Evolutionary conservation across 2,329 filamentous ascomycete genomes (phyloP), one percentile per base, ranked within the genome.

Genomic region (Fusarium musae): DNA sequence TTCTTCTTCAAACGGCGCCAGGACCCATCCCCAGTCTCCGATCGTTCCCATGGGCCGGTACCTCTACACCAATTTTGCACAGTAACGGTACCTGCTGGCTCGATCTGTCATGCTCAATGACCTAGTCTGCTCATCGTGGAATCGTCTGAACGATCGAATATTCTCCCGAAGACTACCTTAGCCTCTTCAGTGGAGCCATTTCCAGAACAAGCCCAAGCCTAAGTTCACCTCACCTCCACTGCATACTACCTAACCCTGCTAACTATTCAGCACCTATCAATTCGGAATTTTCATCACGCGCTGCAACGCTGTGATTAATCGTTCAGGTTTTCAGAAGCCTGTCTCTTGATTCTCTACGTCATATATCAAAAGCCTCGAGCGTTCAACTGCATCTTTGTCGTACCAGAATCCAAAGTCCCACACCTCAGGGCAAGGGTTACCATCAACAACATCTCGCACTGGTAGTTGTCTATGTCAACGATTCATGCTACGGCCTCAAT

Each of bases 121-220:
- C 49, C 12, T 58, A 61, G 40, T 40, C 70, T 53, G 57, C 70
- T 34, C 70, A 73, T 73, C 70, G 70, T 52, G 53, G 49, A 73
- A 66, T 73, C 40, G 30, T 66, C 67, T 53, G 42, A 54, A 30
- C 32, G 70, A 73, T 73, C 70, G 66, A 73, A 73, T 36, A 62
- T 65, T 54, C 52, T 54, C 46, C 60, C 60, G 47, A 59, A 32
- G 47, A 68, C 28, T 57, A 23, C 23, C 23, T 23, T 23, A 66
- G 64, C 56, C 36, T 70, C 47, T 46, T 23, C 9, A 39, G 67
- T 70, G 50, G 56, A 42, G 56, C 42, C 47, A 46, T 42, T 60
- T 69, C 43, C 17, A 43, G 49, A 52, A 64, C 34, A 39, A 63
- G 40, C 49, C 65, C 46, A 37, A 66, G 57, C 46, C 34, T 44